phyloP scores from a whole-genome alignment of 2,329 filamentous ascomycete genomes.

The Verticillium zaregamsianum region DNA sequence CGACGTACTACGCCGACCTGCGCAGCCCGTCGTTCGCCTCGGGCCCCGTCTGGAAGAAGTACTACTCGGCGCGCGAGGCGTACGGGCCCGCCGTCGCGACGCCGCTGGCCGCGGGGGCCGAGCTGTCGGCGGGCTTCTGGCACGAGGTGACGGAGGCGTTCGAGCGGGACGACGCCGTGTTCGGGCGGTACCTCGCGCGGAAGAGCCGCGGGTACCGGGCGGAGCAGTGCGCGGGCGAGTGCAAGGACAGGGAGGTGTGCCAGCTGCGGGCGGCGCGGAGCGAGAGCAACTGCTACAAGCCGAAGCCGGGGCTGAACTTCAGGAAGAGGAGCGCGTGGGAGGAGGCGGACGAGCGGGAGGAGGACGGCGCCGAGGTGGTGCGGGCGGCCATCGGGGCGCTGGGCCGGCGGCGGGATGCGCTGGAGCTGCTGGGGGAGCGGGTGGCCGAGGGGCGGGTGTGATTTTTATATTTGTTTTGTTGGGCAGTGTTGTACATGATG shows the following conservation, averaged over 20 bases:
- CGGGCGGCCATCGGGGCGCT: constrained; percentile 21
- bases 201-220: constrained; percentile 37
- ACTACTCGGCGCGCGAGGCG: constrained; percentile 51
- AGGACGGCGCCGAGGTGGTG: constrained; percentile 24
- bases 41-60: constrained; percentile 47
- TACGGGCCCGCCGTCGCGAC: constrained; percentile 44
- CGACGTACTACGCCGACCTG: constrained; percentile 52
- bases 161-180: constrained; percentile 35
- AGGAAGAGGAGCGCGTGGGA: constrained; percentile 21
- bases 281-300: constrained; percentile 45
- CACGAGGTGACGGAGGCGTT: constrained; percentile 50
- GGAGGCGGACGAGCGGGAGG: constrained; percentile 16
- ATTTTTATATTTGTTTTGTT: too few relatives aligned
- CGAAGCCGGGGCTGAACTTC: constrained; percentile 24
- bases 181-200: constrained; percentile 41
- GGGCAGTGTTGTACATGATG: too few relatives aligned
- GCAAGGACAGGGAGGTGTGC: constrained; percentile 44
- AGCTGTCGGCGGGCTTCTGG: constrained; percentile 56
- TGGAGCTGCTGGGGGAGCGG: constrained; percentile 15
- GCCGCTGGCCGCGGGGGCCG: constrained; percentile 24
- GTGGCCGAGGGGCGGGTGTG: background rate
- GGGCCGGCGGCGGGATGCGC: constrained; percentile 16
- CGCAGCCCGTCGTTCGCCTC: constrained; percentile 35
- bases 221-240: constrained; percentile 35
- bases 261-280: constrained; percentile 46